Evolutionary conservation across 352 stramenopile species (phyloP), one percentile per base, ranked within the genome.

Genomic region (Pythium volutum): DNA sequence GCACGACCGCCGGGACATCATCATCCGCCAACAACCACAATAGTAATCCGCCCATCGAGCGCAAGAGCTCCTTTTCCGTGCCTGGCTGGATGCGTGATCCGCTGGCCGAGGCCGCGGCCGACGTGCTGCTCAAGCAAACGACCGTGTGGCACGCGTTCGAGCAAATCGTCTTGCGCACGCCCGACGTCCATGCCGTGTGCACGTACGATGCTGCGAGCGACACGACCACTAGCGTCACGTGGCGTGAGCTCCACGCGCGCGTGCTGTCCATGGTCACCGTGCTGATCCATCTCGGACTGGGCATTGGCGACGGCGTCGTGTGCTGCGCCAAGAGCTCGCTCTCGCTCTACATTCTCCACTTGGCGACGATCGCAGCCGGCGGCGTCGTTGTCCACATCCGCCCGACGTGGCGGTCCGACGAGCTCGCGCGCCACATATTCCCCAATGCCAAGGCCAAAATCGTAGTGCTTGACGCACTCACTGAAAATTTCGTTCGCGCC

Each of bases 371-470:
- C 31, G 69, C 78, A 0, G 46, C 81, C 3, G 84, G 84, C 23
- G 84, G 81, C 25, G 64, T 87, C 11, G 80, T 88, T 3, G 61
- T 66, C 14, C 81, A 93, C 41, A 62, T 93, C 5, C 78, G 79
- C 12, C 53, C 62, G 5, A 76, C 70, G 11, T 93, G 84, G 84
- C 77, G 62, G 16, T 41, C 69, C 0, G 34, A 66, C 0, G 84
- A 93, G 45, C 67, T 93, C 26, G 59, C 67, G 7, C 58, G 81
- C 18, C 42, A 76, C 31, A 78, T 93, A 51, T 79, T 91, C 6
- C 73, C 77, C 10, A 70, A 66, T 14, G 73, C 77, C 9, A 75
- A 76, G 23, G 77, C 81, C 18, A 75, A 76, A 15, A 39, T 93
- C 1, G 52, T 93, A 14, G 71, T 91, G 14, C 52, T 93, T 12